phyloP scores from a whole-genome alignment of 805 yeast genomes.

The Candida ascalaphidarum region DNA sequence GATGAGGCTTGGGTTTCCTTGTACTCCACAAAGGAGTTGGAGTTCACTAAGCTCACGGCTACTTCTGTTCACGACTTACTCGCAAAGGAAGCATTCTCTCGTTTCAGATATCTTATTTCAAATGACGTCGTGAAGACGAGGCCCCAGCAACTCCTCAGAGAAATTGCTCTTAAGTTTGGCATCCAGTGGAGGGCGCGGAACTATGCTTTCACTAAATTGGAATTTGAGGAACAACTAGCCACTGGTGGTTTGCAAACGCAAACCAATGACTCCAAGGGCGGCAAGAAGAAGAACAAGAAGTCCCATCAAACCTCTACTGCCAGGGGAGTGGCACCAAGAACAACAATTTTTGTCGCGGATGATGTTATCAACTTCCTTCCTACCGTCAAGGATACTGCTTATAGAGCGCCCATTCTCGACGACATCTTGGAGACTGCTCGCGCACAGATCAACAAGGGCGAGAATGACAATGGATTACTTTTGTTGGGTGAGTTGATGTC shows the following conservation, averaged over 20 bases:
- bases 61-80: slow-evolving; percentile 36
- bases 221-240: slow-evolving; percentile 21
- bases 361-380: slow-evolving; percentile 72
- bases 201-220: slow-evolving; percentile 41
- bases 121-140: slow-evolving; percentile 36
- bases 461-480: slow-evolving; percentile 48
- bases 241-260: slow-evolving; percentile 11
- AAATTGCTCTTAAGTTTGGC: slow-evolving; percentile 71
- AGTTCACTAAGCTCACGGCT: slow-evolving; percentile 40
- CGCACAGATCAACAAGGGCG: slow-evolving; percentile 26
- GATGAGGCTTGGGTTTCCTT: slow-evolving; percentile 34
- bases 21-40: slow-evolving; percentile 32
- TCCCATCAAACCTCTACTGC: slow-evolving; percentile 3
- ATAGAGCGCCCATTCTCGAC: slow-evolving; percentile 58
- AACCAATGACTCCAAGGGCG: slow-evolving; percentile 12
- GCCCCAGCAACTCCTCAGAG: slow-evolving; percentile 46
- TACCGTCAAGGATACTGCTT: slow-evolving; percentile 61
- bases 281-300: slow-evolving; percentile 21
- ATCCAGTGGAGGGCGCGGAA: slow-evolving; percentile 65
- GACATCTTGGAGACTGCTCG: slow-evolving; percentile 67
- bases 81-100: slow-evolving; percentile 41
- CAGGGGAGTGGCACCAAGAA: slow-evolving; percentile 9
- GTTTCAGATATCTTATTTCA: slow-evolving; percentile 58
- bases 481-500: slow-evolving; percentile 63
- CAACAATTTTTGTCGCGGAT: slow-evolving; percentile 42